Percentiles rank a stretch among this genome's conserved stretches.
phyloP scores from a whole-genome alignment of 2,329 filamentous ascomycete genomes.

The Myriosclerotinia duriaeana region DNA sequence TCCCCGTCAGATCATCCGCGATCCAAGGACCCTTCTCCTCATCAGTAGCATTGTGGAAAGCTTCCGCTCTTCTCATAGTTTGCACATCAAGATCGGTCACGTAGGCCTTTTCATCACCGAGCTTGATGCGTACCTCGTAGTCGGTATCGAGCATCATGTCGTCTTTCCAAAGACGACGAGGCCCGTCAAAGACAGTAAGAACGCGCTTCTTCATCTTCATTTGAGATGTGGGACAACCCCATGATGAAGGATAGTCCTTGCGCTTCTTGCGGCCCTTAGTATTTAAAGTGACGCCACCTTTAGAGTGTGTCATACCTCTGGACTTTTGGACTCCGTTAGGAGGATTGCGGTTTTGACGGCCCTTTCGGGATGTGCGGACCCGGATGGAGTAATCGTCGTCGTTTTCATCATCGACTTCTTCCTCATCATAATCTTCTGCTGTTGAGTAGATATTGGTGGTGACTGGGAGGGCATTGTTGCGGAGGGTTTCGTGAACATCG shows the following conservation, averaged over 20 bases:
- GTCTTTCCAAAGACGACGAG: conserved; percentile 87
- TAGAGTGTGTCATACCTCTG: conserved; percentile 74
- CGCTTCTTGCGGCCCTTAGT: conserved; percentile 79
- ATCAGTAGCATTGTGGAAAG: conserved; percentile 73
- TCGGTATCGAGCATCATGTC: conserved; percentile 98
- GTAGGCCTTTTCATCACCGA: conserved; percentile 64
- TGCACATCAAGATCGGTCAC: conserved; percentile 92
- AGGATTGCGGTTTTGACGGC: conserved; percentile 38
- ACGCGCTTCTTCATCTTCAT: conserved; percentile 99
- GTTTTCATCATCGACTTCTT: conserved; percentile 56
- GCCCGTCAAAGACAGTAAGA: conserved; percentile 87
- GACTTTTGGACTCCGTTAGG: conserved; percentile 62
- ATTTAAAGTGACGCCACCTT: conserved; percentile 63
- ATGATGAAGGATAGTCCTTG: conserved; percentile 88
- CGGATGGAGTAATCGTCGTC: conserved; percentile 58
- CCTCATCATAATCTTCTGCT: conserved; percentile 50
- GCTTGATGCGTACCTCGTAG: conserved; percentile 84
- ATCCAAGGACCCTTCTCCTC: conserved; percentile 88
- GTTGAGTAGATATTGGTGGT: conserved; percentile 49
- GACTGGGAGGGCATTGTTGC: conserved; percentile 54
- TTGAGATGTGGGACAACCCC: conserved; percentile 88
- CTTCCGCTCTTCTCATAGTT: conserved; percentile 84
- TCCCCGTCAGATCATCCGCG: conserved; percentile 66
- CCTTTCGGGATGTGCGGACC: conserved; percentile 45
- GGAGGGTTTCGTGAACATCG: conserved; percentile 60